These are phyloP conservation scores for Russula emetica DNA, from an alignment of 768 basidiomycete genomes.

Conservation along the genomic window DNA sequence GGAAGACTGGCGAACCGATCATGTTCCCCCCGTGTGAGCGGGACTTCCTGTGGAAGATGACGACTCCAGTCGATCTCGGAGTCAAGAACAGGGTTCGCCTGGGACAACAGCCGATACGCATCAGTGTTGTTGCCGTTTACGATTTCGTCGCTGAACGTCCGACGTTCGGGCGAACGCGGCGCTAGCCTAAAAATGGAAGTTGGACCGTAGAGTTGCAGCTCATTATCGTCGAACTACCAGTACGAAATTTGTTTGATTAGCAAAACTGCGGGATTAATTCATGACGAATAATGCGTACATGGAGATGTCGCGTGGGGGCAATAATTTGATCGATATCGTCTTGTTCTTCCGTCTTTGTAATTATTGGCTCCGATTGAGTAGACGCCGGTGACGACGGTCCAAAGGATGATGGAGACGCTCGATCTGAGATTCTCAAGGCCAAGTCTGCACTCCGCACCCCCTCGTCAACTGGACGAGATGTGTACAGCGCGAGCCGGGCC, in stretches of 20 bases:
- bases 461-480: constrained; percentile 18
- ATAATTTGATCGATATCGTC: constrained; percentile 23
- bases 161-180: constrained; percentile 20
- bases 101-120: constrained; percentile 9
- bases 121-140: constrained; percentile 7
- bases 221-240: constrained; percentile 30
- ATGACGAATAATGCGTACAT: constrained; percentile 25
- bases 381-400: constrained; percentile 18
- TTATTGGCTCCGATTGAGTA: constrained; percentile 15
- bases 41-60: constrained; percentile 34
- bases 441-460: constrained; percentile 14
- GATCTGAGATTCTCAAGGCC: constrained; percentile 19
- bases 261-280: constrained; percentile 27
- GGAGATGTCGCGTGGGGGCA: constrained; percentile 16
- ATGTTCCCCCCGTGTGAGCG: constrained; percentile 33
- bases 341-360: constrained; percentile 23
- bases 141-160: constrained; percentile 6
- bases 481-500: constrained; percentile 21
- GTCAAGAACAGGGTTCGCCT: not conserved
- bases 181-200: constrained; percentile 36
- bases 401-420: constrained; percentile 14
- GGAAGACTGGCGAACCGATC: constrained; percentile 28
- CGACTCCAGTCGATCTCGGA: constrained; percentile 33
- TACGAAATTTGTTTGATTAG: not conserved
- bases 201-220: constrained; percentile 34